Conservation (phyloP, 768 basidiomycete genomes). For the Strobilomyces confusus region DNA sequence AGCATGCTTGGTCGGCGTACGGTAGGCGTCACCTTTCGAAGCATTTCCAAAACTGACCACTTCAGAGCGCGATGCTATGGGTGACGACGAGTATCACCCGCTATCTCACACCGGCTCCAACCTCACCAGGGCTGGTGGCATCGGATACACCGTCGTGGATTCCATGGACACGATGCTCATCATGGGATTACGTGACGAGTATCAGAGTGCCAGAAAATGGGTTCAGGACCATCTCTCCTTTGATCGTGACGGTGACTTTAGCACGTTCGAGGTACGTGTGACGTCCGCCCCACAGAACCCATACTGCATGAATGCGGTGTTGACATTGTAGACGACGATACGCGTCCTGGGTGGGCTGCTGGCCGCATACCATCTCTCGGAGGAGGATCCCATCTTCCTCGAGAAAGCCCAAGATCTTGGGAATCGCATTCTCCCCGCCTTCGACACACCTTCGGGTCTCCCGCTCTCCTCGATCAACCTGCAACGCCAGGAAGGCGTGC, state of each 20-base stretch:
- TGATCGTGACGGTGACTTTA: constrained; percentile 74
- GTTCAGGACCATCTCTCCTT: constrained; percentile 64
- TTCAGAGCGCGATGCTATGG: constrained; percentile 85
- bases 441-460: constrained; percentile 77
- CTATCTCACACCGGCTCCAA: constrained; percentile 72
- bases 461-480: constrained; percentile 82
- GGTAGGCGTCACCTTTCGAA: constrained; percentile 42
- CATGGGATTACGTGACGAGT: constrained; percentile 81
- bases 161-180: constrained; percentile 84
- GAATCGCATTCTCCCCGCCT: constrained; percentile 78
- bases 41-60: constrained; percentile 10
- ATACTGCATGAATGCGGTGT: constrained; percentile 2
- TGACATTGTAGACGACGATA: constrained; percentile 70
- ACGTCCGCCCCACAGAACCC: neutral
- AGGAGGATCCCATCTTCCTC: constrained; percentile 63
- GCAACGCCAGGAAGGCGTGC: constrained; percentile 51
- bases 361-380: constrained; percentile 78
- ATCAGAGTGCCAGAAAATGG: constrained; percentile 74
- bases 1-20: constrained; percentile 88
- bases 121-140: constrained; percentile 71
- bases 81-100: constrained; percentile 90
- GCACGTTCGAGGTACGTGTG: constrained; percentile 80
- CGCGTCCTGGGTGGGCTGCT: constrained; percentile 88
- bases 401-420: constrained; percentile 79
- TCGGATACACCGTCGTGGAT: constrained; percentile 88